Conservation (phyloP, 2,329 filamentous ascomycete genomes). For the Aureobasidium sp. region DNA sequence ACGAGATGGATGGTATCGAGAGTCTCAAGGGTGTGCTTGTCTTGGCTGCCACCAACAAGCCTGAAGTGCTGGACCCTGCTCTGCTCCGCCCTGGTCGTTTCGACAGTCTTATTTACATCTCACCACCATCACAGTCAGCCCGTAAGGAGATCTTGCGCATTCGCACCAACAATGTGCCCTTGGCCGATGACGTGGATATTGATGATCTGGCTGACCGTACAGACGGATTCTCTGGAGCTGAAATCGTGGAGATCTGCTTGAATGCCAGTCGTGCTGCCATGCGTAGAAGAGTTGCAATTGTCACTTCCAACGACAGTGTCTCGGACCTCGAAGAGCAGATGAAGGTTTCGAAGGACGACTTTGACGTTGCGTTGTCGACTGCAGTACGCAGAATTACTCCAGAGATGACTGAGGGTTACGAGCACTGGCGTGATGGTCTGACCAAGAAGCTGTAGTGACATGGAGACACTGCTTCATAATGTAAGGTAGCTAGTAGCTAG, state of each 20-base stretch:
- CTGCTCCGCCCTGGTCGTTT: conserved; percentile 80
- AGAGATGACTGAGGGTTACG: conserved; percentile 53
- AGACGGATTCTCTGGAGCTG: conserved; percentile 79
- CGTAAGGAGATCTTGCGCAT: conserved; percentile 70
- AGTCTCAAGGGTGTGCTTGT: conserved; percentile 75
- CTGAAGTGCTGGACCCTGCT: conserved; percentile 77
- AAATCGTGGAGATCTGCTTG: conserved; percentile 57
- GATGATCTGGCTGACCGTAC: conserved; percentile 55
- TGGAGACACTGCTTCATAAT: too few species aligned
- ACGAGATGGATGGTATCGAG: conserved; percentile 95
- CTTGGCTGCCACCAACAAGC: conserved; percentile 85
- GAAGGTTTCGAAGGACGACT: conserved; percentile 32
- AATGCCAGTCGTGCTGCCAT: conserved; percentile 21
- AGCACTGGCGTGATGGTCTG: conserved; percentile 26
- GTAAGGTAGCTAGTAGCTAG: neutral
- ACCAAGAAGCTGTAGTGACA: conserved; percentile 3
- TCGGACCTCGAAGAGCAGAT: conserved; percentile 25
- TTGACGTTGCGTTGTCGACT: conserved; percentile 34
- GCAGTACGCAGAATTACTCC: conserved; percentile 54
- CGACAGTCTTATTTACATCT: conserved; percentile 78
- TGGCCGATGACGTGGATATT: conserved; percentile 60
- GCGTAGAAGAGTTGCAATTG: neutral
- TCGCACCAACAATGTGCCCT: conserved; percentile 54
- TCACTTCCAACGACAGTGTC: neutral
- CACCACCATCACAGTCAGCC: conserved; percentile 66